phyloP scores from a whole-genome alignment of 495 filamentous ascomycete genomes.

The Aspergillus saccharolyticus region DNA sequence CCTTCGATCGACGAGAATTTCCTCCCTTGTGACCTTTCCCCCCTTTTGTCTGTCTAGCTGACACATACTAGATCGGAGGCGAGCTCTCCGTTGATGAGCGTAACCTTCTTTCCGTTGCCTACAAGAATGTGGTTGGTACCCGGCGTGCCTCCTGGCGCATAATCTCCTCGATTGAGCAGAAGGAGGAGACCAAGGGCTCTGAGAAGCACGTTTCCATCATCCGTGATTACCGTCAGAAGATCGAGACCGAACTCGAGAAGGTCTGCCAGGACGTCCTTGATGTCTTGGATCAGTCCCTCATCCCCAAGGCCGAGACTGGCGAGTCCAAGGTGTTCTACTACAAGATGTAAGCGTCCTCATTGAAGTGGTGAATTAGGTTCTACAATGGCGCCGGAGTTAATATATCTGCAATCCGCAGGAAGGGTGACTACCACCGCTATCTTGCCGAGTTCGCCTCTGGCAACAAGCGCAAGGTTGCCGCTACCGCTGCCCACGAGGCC shows the following conservation, averaged over 20 bases:
- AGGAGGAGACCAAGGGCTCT: slow-evolving; percentile 98
- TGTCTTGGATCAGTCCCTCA: slow-evolving; percentile 90
- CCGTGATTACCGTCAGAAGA: slow-evolving; percentile 97
- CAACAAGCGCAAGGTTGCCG: slow-evolving; percentile 97
- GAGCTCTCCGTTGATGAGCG: slow-evolving; percentile 93
- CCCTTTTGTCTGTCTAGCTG: slow-evolving; percentile 18
- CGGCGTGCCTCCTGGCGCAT: slow-evolving; percentile 99
- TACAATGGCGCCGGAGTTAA: slow-evolving; percentile 7
- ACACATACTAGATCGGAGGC: slow-evolving; percentile 68
- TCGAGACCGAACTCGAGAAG: slow-evolving; percentile 94
- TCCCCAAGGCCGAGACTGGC: slow-evolving; percentile 95
- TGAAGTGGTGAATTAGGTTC: background rate
- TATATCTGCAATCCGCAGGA: slow-evolving; percentile 55
- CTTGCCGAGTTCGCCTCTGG: slow-evolving; percentile 97
- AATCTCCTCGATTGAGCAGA: slow-evolving; percentile 99
- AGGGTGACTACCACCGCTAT: slow-evolving; percentile 99
- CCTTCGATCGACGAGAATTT: background rate
- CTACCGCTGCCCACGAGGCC: slow-evolving; percentile 93
- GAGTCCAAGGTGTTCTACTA: slow-evolving; percentile 99
- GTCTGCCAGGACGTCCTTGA: slow-evolving; percentile 98
- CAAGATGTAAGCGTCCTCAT: slow-evolving; percentile 78
- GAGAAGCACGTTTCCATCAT: slow-evolving; percentile 96
- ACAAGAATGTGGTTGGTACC: slow-evolving; percentile 99
- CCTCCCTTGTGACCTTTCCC: slow-evolving; percentile 4
- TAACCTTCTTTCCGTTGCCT: slow-evolving; percentile 97